Evolutionary conservation across 1,139 yeast genomes (phyloP), one percentile per base, ranked within the genome.

Genomic region (Ogataea hybrid): DNA sequence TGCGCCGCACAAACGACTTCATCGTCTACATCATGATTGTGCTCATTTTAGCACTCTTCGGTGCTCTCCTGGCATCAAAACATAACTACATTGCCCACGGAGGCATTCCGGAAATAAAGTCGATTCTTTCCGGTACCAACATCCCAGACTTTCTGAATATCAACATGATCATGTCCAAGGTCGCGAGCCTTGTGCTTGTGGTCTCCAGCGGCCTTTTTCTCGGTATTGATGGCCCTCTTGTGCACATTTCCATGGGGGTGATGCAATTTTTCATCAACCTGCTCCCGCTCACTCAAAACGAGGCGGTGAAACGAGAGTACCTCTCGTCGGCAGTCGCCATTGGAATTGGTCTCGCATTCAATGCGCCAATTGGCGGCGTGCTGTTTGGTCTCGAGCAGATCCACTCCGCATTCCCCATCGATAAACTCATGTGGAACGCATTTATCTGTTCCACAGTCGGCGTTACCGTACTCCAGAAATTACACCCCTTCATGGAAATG

Each of bases 161-260:
- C 8, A 57, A 58, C 16, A 71, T 83, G 1, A 65, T 83, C 12
- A 28, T 73, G 2, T 65, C 68, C 47, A 83, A 83, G 54, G 65
- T 72, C 3, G 38, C 68, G 3, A 84, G 88, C 18, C 64, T 84
- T 46, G 64, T 81, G 28, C 64, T 84, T 37, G 82, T 81, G 29
- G 84, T 87, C 11, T 81, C 95, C 17, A 79, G 94, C 1, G 97
- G 97, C 0, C 60, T 90, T 2, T 87, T 96, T 85, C 73, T 88
- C 5, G 97, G 97, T 9, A 85, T 84, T 58, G 97, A 90, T 57
- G 97, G 97, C 1, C 97, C 97, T 0, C 69, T 92, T 44, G 95
- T 88, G 23, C 97, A 89, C 62, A 79, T 89, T 7, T 79, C 95
- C 0, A 81, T 90, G 48, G 84, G 94, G 51, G 73, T 83, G 47